These are phyloP conservation scores for Prototheca wickerhamii DNA, from an alignment of 163 green algal species.

Conservation along the genomic window DNA sequence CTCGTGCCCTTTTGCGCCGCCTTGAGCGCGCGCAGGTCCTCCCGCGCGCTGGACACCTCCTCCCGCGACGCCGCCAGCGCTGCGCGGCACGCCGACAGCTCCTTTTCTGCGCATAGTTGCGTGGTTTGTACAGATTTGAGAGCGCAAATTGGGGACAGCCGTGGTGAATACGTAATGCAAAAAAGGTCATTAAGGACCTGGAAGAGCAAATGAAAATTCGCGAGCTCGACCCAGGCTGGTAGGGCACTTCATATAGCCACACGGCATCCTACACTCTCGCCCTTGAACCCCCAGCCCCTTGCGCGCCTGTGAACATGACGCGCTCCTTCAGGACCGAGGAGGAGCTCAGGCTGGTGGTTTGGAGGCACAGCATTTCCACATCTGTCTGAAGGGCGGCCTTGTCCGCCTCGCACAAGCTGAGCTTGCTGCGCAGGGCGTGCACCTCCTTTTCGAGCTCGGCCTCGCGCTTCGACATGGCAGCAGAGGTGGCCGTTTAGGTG, in stretches of 20 bases:
- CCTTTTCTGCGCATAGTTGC: constrained; percentile 20
- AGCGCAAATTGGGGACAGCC: neutral
- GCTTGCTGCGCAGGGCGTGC: neutral
- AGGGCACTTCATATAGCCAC: too few species aligned
- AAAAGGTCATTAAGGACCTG: too few species aligned
- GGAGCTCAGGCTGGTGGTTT: constrained; percentile 27
- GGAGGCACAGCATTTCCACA: constrained; percentile 27
- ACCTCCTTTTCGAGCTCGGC: neutral
- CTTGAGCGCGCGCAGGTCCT: constrained; percentile 23
- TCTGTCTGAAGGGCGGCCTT: constrained; percentile 14
- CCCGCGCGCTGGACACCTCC: constrained; percentile 17
- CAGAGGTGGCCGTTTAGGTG: neutral
- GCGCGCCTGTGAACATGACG: constrained; percentile 26
- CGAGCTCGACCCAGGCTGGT: too few species aligned
- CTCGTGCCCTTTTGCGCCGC: constrained; percentile 24
- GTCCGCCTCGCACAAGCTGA: constrained; percentile 4
- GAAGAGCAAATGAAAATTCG: too few species aligned
- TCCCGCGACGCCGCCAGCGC: neutral
- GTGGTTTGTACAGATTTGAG: neutral
- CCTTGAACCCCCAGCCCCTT: neutral
- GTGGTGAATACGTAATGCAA: too few species aligned
- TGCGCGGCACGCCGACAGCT: constrained; percentile 11
- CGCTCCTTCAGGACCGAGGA: constrained; percentile 28
- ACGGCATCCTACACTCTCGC: neutral
- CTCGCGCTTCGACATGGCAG: neutral